Conservation (phyloP, 257 asterid species). For the Solanum pimpinellifolium region DNA sequence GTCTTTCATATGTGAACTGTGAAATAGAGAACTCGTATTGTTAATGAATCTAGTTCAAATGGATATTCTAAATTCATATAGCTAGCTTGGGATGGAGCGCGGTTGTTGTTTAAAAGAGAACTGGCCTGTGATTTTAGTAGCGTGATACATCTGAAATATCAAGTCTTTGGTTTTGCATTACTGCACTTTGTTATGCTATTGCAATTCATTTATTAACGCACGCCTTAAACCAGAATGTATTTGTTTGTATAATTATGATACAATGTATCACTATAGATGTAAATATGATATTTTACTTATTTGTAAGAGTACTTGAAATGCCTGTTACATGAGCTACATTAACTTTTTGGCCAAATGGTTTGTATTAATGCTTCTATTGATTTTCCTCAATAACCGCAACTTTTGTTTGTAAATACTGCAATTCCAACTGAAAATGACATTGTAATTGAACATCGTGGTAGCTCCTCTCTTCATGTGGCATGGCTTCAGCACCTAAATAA, state of each 20-base stretch:
- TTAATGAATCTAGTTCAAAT: not conserved
- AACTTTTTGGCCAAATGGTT: not conserved
- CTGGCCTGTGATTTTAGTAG: not conserved
- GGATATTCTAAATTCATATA: not conserved
- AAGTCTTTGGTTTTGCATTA: not conserved
- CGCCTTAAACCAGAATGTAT: not conserved
- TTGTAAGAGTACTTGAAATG: not conserved
- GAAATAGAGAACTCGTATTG: not conserved
- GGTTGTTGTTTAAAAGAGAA: not conserved
- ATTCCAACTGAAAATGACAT: not conserved
- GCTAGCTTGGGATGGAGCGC: not conserved
- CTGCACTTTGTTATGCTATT: not conserved
- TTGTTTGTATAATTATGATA: not conserved
- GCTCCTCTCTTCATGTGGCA: not conserved
- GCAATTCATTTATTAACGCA: not conserved
- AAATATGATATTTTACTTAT: not conserved
- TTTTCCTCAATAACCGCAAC: not conserved
- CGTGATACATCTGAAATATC: not conserved
- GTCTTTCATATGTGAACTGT: not conserved
- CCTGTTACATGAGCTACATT: not conserved
- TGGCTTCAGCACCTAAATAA: constrained; percentile 1
- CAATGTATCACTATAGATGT: not conserved
- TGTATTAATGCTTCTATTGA: not conserved
- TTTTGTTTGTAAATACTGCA: not conserved
- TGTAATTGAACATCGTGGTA: not conserved